Conservation (phyloP, 2,329 filamentous ascomycete genomes). For the Teratosphaeria epicoccoides region DNA sequence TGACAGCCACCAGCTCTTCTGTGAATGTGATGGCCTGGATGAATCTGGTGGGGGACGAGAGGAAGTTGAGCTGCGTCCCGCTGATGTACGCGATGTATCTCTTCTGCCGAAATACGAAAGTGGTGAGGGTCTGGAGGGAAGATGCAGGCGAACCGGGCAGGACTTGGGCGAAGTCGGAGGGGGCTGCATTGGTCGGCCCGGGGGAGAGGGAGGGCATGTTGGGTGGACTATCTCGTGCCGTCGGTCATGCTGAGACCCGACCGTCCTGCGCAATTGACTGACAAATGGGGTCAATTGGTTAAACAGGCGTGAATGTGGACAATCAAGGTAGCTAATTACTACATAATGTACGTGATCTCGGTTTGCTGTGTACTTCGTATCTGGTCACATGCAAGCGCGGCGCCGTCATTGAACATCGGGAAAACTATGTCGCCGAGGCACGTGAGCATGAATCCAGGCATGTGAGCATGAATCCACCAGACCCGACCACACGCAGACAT, state of each 20-base stretch:
- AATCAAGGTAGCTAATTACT: too few species aligned
- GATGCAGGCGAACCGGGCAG: constrained; percentile 69
- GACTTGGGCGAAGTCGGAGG: constrained; percentile 34
- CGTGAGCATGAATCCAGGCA: not conserved
- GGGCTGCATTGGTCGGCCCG: not conserved
- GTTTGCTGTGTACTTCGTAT: not conserved
- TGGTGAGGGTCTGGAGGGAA: constrained; percentile 66
- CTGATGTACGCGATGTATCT: constrained; percentile 79
- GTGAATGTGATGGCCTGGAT: constrained; percentile 63
- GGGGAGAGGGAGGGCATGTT: constrained; percentile 22
- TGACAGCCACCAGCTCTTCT: constrained; percentile 60
- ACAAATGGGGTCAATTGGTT: not conserved
- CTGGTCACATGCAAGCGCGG: not conserved
- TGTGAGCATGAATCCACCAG: too few species aligned
- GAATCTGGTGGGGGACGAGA: constrained; percentile 61
- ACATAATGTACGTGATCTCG: too few species aligned
- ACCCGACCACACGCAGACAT: too few species aligned
- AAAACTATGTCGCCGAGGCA: not conserved
- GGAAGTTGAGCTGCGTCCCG: constrained; percentile 75
- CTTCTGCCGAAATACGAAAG: constrained; percentile 60
- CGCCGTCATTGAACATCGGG: not conserved
- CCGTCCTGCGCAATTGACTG: too few species aligned
- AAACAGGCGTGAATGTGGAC: too few species aligned
- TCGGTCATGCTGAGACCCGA: not conserved
- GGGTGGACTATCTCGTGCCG: constrained; percentile 4